Evolutionary conservation across 164 flowering plant species (phyloP).

Genomic region (Piper betle): DNA sequence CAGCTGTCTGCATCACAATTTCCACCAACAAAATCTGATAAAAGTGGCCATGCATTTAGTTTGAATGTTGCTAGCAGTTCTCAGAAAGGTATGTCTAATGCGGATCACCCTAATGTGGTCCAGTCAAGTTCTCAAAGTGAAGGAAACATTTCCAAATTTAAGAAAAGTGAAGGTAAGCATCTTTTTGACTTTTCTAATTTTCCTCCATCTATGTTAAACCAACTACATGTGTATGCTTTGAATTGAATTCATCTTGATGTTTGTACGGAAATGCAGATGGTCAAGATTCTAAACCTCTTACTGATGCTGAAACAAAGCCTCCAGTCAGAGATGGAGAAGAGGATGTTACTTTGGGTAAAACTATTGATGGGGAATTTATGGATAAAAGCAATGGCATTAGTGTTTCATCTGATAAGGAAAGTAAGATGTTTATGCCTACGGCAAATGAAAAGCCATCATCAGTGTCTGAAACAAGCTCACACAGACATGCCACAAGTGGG

Average conservation of each 20-base stretch:
- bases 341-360: background rate
- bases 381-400: background rate
- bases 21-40: constrained; percentile 6
- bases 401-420: background rate
- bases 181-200: background rate
- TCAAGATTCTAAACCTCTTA: background rate
- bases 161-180: background rate
- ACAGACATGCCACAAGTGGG: constrained; percentile 1
- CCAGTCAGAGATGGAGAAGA: background rate
- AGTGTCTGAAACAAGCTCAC: constrained; percentile 5
- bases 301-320: background rate
- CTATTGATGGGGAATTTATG: background rate
- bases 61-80: constrained; percentile 9
- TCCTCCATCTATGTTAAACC: background rate
- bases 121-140: background rate
- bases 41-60: constrained; percentile 4
- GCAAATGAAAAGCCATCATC: constrained; percentile 3
- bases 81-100: constrained; percentile 14
- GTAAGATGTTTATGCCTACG: background rate
- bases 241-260: no score
- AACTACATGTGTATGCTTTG: no score
- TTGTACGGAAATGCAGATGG: background rate
- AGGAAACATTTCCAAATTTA: background rate
- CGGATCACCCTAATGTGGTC: constrained; percentile 2
- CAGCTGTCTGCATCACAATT: constrained; percentile 4